Percentiles rank a stretch among this genome's conserved stretches.
These are phyloP conservation scores for Eucalyptus pumila DNA, from an alignment of 345 rosid species.

Conservation along the genomic window DNA sequence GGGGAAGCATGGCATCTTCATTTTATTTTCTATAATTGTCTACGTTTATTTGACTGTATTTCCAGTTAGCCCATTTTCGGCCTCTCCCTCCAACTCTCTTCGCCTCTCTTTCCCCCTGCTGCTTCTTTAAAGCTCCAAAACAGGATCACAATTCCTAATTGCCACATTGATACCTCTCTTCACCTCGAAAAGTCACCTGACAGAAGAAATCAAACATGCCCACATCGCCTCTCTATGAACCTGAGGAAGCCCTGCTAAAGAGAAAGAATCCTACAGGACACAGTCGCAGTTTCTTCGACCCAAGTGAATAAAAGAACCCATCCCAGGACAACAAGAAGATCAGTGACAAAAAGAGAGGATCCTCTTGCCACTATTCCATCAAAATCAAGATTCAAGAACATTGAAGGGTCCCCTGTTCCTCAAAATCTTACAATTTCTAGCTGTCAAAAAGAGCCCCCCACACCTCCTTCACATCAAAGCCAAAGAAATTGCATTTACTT, in stretches of 20 bases:
- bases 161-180: not conserved
- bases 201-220: not conserved
- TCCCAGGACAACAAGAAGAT: not conserved
- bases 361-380: not conserved
- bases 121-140: not conserved
- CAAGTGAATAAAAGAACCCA: not conserved
- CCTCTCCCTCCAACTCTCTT: not conserved
- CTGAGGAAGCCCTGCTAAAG: not conserved
- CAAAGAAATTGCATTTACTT: not conserved
- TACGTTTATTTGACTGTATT: not conserved
- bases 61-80: not conserved
- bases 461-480: not conserved
- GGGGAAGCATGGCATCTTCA: not conserved
- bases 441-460: not conserved
- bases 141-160: not conserved
- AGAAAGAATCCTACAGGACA: not conserved
- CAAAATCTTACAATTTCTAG: constrained; percentile 7
- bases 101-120: not conserved
- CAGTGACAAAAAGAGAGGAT: not conserved
- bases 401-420: constrained; percentile 13
- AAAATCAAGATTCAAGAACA: constrained; percentile 8
- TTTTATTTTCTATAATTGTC: not conserved
- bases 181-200: not conserved
- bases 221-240: not conserved
- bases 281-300: not conserved